phyloP scores from a whole-genome alignment of 1,139 yeast genomes.

The Blastobotrys buckinghamii region DNA sequence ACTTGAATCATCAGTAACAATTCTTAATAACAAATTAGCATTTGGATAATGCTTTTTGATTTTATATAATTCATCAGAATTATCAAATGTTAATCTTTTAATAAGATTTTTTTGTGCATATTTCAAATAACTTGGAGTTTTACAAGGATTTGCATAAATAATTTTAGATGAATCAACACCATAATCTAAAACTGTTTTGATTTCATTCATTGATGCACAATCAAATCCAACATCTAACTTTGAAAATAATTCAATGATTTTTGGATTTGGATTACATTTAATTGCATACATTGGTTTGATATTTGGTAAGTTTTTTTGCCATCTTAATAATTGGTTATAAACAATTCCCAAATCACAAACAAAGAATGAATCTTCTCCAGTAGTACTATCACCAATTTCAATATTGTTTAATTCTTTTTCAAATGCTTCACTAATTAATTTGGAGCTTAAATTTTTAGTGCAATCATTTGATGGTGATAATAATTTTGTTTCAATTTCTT shows the following conservation, averaged over 20 bases:
- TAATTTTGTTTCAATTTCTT: neutral
- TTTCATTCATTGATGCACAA: constrained; percentile 88
- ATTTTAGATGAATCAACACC: constrained; percentile 64
- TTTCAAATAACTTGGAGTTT: constrained; percentile 73
- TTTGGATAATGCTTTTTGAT: constrained; percentile 61
- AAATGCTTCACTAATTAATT: constrained; percentile 25
- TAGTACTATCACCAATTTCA: constrained; percentile 34
- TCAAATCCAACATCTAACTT: constrained; percentile 73
- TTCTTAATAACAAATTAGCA: constrained; percentile 67
- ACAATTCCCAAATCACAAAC: constrained; percentile 82
- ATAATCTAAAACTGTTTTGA: constrained; percentile 54
- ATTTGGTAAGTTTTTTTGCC: constrained; percentile 63
- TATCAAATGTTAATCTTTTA: constrained; percentile 81
- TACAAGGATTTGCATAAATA: constrained; percentile 92
- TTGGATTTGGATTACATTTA: constrained; percentile 78
- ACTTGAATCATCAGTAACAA: constrained; percentile 83
- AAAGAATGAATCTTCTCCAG: constrained; percentile 80
- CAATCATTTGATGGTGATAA: neutral
- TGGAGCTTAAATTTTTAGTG: constrained; percentile 4
- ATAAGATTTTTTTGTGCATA: constrained; percentile 56
- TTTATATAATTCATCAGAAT: constrained; percentile 76
- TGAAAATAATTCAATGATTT: constrained; percentile 54
- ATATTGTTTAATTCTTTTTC: constrained; percentile 33
- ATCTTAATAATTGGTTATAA: constrained; percentile 50
- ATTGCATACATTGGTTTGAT: constrained; percentile 88